These are phyloP conservation scores for Mycena floridula DNA, from an alignment of 768 basidiomycete species.

Conservation along the genomic window DNA sequence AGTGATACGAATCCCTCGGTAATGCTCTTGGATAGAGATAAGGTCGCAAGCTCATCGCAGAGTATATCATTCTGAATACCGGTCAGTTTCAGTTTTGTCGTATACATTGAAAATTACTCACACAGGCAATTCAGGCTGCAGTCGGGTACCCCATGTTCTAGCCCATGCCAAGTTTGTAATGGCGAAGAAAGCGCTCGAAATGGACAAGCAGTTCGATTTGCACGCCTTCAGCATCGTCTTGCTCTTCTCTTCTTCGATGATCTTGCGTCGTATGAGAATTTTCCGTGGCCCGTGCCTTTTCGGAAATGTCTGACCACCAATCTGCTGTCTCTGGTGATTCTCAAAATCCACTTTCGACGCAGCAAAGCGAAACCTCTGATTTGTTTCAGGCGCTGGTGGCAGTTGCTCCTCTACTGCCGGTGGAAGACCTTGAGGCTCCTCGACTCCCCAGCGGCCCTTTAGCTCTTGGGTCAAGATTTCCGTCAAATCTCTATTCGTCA, in stretches of 20 bases:
- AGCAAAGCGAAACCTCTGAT: constrained; percentile 34
- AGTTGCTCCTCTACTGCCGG: neutral
- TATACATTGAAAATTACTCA: constrained; percentile 49
- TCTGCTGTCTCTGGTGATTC: constrained; percentile 38
- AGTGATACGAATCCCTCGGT: constrained; percentile 69
- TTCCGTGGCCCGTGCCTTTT: constrained; percentile 28
- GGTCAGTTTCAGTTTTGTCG: too few species aligned
- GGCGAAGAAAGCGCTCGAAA: constrained; percentile 71
- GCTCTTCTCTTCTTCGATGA: constrained; percentile 50
- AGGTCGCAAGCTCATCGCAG: constrained; percentile 74
- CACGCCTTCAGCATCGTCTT: constrained; percentile 61
- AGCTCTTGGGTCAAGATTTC: neutral
- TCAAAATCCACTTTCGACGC: constrained; percentile 53
- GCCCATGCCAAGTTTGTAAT: constrained; percentile 74
- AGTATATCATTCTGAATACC: constrained; percentile 35
- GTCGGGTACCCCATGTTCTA: constrained; percentile 23
- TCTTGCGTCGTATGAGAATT: constrained; percentile 66
- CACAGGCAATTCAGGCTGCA: constrained; percentile 18
- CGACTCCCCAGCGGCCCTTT: neutral
- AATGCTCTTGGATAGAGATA: constrained; percentile 31
- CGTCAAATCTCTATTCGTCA: neutral
- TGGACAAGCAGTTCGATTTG: constrained; percentile 66
- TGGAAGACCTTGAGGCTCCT: neutral
- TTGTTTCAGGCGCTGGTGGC: neutral
- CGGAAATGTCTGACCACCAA: constrained; percentile 74